A percentile compares a stretch with the other conserved stretches of the same genome.
Evolutionary conservation across 768 basidiomycete species (phyloP).

Genomic region (Lyophyllum shimeji): DNA sequence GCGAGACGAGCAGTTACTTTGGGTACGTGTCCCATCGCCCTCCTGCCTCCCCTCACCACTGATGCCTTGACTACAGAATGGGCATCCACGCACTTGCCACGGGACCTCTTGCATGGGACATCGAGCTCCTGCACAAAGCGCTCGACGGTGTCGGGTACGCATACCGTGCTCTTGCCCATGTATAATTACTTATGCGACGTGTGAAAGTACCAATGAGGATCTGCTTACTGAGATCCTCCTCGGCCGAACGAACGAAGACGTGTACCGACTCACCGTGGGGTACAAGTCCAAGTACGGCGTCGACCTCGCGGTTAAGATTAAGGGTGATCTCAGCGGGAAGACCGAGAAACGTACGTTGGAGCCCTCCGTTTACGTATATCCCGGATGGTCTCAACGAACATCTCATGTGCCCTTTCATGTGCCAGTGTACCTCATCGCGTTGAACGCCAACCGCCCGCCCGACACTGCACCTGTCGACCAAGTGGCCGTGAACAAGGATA

Average conservation of each 20-base stretch:
- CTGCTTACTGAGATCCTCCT: slow-evolving; percentile 40
- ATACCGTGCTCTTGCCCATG: too few relatives aligned
- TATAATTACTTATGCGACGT: neutral
- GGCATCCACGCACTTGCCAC: slow-evolving; percentile 31
- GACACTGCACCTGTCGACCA: slow-evolving; percentile 37
- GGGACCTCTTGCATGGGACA: slow-evolving; percentile 41
- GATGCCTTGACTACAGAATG: slow-evolving; percentile 16
- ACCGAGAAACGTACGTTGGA: slow-evolving; percentile 28
- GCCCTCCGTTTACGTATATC: neutral
- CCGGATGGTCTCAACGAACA: neutral
- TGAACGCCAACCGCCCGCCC: slow-evolving; percentile 39
- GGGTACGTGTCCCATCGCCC: slow-evolving; percentile 22
- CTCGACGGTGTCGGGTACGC: slow-evolving; percentile 30
- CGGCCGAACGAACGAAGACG: slow-evolving; percentile 33
- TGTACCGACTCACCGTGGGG: slow-evolving; percentile 30
- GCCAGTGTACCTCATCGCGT: slow-evolving; percentile 47
- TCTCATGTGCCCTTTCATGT: neutral
- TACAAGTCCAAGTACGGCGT: slow-evolving; percentile 31
- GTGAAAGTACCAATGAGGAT: slow-evolving; percentile 31
- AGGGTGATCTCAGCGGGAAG: slow-evolving; percentile 31
- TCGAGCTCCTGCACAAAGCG: slow-evolving; percentile 33
- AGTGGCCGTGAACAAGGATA: slow-evolving; percentile 39
- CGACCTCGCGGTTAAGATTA: slow-evolving; percentile 30
- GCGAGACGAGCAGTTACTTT: slow-evolving; percentile 27
- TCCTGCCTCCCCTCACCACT: neutral